These are phyloP conservation scores for Brettanomyces nanus DNA, from an alignment of 805 yeast genomes.

Conservation along the genomic window DNA sequence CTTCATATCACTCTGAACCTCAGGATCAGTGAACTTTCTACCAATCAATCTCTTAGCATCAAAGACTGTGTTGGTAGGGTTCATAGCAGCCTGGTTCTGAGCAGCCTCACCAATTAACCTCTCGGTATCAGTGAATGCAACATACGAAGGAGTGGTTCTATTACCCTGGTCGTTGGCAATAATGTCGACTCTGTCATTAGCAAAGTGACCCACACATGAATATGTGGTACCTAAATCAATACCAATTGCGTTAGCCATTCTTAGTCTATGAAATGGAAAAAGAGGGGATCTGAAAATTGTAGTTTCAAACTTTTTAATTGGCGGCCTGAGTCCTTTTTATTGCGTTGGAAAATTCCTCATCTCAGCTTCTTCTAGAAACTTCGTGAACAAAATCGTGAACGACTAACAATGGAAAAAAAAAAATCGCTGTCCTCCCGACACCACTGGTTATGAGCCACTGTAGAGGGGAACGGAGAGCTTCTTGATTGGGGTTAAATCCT, in stretches of 20 bases:
- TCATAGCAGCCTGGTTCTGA: conserved; percentile 93
- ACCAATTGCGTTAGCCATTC: conserved; percentile 52
- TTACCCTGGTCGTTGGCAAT: conserved; percentile 98
- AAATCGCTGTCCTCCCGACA: too few species aligned
- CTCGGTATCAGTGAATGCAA: conserved; percentile 89
- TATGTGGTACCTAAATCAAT: conserved; percentile 85
- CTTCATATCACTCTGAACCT: conserved; percentile 73
- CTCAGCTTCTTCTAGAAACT: too few species aligned
- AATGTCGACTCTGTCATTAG: conserved; percentile 88
- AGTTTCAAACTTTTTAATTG: too few species aligned
- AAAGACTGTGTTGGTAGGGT: conserved; percentile 84
- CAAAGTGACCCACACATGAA: conserved; percentile 93
- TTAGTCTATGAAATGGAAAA: conserved; percentile 6
- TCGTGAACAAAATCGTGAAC: too few species aligned
- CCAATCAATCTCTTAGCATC: conserved; percentile 94
- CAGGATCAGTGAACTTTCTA: conserved; percentile 76
- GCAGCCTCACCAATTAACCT: conserved; percentile 96
- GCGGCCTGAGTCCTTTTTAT: neutral
- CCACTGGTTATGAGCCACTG: too few species aligned
- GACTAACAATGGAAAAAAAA: too few species aligned
- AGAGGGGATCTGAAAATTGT: too few species aligned
- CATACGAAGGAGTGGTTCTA: conserved; percentile 95
- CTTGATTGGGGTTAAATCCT: too few species aligned
- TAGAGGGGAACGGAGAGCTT: too few species aligned
- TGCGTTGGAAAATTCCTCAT: neutral